Base-by-base conservation (phyloP, 345 rosid species). In the Durio zibethinus region DNA sequence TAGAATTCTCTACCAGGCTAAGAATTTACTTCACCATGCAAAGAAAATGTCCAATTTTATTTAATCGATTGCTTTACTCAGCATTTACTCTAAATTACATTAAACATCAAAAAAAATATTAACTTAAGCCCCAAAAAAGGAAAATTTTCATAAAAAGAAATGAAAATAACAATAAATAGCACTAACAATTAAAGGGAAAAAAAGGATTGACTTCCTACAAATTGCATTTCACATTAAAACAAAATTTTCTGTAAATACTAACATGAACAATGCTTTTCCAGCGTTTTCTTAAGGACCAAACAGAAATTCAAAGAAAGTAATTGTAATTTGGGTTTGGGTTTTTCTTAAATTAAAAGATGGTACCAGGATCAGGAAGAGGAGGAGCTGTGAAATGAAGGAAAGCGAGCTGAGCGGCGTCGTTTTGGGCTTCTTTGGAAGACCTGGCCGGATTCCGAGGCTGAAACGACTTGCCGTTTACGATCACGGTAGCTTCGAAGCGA, bases 331-430 rank as follows among this genome's bases (percentile, higher is more conserved):
- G 36, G 12, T 16, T 29, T 29, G 25, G 21, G 38, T 4, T 48
- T 47, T 29, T 8, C 0, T 47, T 45, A 7, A 69, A 27, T 27
- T 45, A 48, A 2, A 20, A 29, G 12, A 47, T 0, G 7, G 10
- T 75, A 75, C 69, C 69, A 7, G 1, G 27, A 47, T 3, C 23
- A 65, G 62, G 21, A 15, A n/a, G 18, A 11, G 69, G 16, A 9
- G 80, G 16, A 10, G 83, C 18, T 0, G 80, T 59, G 80, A 85
- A 74, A 48, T 82, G 77, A 11, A 40, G 60, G 31, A 78, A 35
- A 29, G 92, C 92, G 72, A 80, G 43, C 8, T 54, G 59, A 9
- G 90, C 92, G 14, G 87, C 89, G 4, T 83, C 79, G 45, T 86
- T 87, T 27, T 89, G 90, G 4, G 89, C 88, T 5, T 80, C 73